Evolutionary conservation across 2,329 filamentous ascomycete genomes (phyloP).

Genomic region (Pseudogymnoascus destructans): DNA sequence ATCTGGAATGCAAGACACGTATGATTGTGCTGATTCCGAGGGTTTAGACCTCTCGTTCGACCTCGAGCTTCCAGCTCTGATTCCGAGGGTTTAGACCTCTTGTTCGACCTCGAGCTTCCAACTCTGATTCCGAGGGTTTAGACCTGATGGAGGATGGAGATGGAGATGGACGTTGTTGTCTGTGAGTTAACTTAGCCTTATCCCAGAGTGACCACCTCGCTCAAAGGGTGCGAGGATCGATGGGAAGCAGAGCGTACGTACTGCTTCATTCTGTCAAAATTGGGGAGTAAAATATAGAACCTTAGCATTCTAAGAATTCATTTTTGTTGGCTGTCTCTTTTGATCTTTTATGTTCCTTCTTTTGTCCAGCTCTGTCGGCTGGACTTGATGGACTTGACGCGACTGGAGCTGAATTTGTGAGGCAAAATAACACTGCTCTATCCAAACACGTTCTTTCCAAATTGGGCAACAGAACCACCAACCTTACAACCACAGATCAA

Average conservation of each 20-base stretch:
- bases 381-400: neutral
- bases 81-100: neutral
- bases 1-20: no score
- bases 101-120: no score
- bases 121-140: neutral
- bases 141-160: no score
- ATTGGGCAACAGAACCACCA: neutral
- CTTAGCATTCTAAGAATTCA: neutral
- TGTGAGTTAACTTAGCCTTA: no score
- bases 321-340: neutral
- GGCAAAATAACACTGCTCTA: neutral
- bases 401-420: neutral
- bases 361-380: neutral
- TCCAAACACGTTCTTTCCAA: neutral
- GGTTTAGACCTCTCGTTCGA: no score
- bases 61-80: neutral
- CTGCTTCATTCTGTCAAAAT: no score
- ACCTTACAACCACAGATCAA: neutral
- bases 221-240: no score
- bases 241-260: neutral
- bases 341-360: neutral
- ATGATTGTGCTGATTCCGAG: no score
- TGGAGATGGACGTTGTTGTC: no score
- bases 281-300: neutral
- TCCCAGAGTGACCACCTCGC: no score